Conservation (phyloP, 1,284 basidiomycete species). For the Cerioporus squamosus region DNA sequence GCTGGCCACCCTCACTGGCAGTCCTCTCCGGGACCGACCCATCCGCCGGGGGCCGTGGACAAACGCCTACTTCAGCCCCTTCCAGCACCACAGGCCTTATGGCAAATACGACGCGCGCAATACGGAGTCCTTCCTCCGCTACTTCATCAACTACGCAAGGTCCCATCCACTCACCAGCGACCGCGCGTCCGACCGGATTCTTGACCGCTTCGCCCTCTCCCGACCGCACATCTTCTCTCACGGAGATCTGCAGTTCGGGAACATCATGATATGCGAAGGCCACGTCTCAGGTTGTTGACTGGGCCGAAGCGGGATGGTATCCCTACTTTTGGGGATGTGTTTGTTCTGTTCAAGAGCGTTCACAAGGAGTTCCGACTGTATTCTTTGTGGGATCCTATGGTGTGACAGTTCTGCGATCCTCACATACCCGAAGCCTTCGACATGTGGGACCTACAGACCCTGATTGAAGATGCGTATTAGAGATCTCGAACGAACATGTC, state of each 20-base stretch:
- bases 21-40: not conserved
- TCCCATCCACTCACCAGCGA: too few species aligned
- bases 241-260: conserved; percentile 6
- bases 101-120: too few species aligned
- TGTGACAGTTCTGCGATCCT: not conserved
- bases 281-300: conserved; percentile 23
- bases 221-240: not conserved
- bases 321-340: conserved; percentile 27
- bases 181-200: too few species aligned
- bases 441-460: not conserved
- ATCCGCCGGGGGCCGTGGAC: not conserved
- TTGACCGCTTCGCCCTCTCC: too few species aligned
- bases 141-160: not conserved
- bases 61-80: conserved; percentile 4
- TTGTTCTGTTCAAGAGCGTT: not conserved
- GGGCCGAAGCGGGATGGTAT: conserved; percentile 27
- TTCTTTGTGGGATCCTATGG: too few species aligned
- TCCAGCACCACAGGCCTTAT: not conserved
- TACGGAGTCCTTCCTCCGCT: too few species aligned
- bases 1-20: not conserved
- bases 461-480: too few species aligned
- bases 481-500: too few species aligned
- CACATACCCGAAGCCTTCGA: not conserved
- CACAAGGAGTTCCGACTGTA: not conserved
- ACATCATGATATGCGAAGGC: conserved; percentile 21